These are phyloP conservation scores for Globisporangium megalacanthum DNA, from an alignment of 352 stramenopile genomes.

Conservation along the genomic window DNA sequence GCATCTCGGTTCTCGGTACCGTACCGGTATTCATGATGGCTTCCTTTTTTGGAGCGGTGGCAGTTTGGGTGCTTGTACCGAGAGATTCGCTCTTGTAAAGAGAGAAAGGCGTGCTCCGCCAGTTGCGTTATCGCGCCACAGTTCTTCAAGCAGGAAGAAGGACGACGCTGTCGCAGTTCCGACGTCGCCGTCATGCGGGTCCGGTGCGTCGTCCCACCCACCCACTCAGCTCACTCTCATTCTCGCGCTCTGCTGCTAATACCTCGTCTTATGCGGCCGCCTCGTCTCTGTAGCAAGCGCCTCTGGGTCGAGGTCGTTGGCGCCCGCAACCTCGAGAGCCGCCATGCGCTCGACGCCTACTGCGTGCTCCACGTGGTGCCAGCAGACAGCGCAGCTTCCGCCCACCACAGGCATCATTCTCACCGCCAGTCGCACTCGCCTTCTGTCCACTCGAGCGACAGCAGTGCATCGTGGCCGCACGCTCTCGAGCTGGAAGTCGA, in stretches of 20 bases:
- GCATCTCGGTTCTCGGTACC: no score
- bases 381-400: neutral
- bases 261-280: neutral
- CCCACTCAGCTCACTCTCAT: neutral
- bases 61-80: slow-evolving; percentile 1
- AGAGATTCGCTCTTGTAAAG: slow-evolving; percentile 4
- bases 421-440: slow-evolving; percentile 11
- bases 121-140: no score
- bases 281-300: slow-evolving; percentile 16
- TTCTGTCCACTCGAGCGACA: slow-evolving; percentile 15
- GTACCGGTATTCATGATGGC: no score
- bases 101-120: neutral
- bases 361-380: slow-evolving; percentile 44
- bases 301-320: slow-evolving; percentile 68
- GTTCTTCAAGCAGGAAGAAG: slow-evolving; percentile 4
- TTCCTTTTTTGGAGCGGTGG: neutral
- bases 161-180: slow-evolving; percentile 6
- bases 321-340: slow-evolving; percentile 62
- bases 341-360: slow-evolving; percentile 56
- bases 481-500: slow-evolving; percentile 26
- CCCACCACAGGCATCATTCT: neutral
- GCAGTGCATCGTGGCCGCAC: slow-evolving; percentile 41
- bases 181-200: neutral
- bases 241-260: neutral
- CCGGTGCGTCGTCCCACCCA: neutral